A percentile compares a stretch with the other conserved stretches of the same genome.
These are phyloP conservation scores for Diutina rugosa DNA, from an alignment of 1,139 yeast genomes.

Conservation along the genomic window DNA sequence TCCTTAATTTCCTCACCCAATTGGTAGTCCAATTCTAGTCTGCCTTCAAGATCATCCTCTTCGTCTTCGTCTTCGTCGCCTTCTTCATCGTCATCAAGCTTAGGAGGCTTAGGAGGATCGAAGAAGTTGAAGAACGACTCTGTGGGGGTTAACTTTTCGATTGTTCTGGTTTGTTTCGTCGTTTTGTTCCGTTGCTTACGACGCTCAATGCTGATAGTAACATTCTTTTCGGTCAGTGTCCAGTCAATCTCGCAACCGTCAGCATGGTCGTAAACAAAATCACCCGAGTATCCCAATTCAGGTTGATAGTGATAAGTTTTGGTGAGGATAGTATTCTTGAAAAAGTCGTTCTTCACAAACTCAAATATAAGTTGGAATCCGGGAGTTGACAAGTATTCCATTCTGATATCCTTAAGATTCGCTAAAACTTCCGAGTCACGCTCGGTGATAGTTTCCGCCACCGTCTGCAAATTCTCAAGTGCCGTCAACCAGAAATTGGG, in stretches of 20 bases:
- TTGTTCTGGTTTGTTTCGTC: slow-evolving; percentile 93
- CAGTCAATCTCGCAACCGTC: slow-evolving; percentile 83
- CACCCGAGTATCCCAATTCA: slow-evolving; percentile 90
- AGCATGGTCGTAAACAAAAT: slow-evolving; percentile 93
- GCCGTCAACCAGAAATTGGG: slow-evolving; percentile 98
- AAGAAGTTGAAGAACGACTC: slow-evolving; percentile 94
- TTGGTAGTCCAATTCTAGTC: slow-evolving; percentile 87
- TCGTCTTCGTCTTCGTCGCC: slow-evolving; percentile 41
- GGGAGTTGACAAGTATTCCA: slow-evolving; percentile 77
- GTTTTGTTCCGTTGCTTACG: slow-evolving; percentile 97
- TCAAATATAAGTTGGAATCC: slow-evolving; percentile 84
- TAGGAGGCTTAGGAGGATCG: slow-evolving; percentile 80
- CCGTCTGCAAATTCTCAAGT: slow-evolving; percentile 70
- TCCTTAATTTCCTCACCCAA: slow-evolving; percentile 95
- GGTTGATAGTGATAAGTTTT: slow-evolving; percentile 92
- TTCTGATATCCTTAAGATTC: slow-evolving; percentile 54
- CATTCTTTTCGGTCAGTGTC: slow-evolving; percentile 69
- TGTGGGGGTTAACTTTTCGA: slow-evolving; percentile 85
- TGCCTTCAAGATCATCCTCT: slow-evolving; percentile 67
- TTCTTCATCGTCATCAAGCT: slow-evolving; percentile 23
- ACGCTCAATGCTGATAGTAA: slow-evolving; percentile 79
- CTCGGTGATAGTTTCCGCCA: slow-evolving; percentile 79
- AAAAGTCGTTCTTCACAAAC: slow-evolving; percentile 67
- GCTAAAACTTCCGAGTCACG: slow-evolving; percentile 80
- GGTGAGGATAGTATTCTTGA: slow-evolving; percentile 56